Conservation (phyloP, 2,329 filamentous ascomycete genomes). For the Colletotrichum endophyticum region DNA sequence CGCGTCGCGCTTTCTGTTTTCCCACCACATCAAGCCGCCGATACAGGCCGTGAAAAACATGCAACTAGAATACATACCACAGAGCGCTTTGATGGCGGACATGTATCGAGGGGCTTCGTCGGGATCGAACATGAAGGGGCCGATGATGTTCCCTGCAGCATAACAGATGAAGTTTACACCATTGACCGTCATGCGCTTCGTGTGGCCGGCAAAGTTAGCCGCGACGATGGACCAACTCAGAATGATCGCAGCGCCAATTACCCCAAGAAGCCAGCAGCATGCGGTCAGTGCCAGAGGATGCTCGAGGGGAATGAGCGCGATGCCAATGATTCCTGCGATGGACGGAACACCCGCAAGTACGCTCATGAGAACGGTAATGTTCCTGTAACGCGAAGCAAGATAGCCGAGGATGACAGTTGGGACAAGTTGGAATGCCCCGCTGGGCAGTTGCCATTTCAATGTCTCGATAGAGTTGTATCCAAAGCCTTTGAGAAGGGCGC, state of each 20-base stretch:
- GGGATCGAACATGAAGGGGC: conserved; percentile 31
- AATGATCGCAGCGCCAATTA: conserved; percentile 54
- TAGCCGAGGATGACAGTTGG: neutral
- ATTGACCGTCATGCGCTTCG: conserved; percentile 53
- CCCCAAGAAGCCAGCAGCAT: conserved; percentile 58
- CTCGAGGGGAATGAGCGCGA: conserved; percentile 48
- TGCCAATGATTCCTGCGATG: conserved; percentile 53
- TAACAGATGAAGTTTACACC: conserved; percentile 55
- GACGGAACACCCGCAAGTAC: conserved; percentile 20
- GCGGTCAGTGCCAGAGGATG: conserved; percentile 53
- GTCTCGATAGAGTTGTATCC: neutral
- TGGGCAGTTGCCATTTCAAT: neutral
- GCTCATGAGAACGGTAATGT: neutral
- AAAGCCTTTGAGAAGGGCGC: neutral
- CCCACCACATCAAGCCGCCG: neutral
- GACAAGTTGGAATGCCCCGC: neutral
- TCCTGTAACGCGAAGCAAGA: neutral
- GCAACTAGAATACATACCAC: neutral
- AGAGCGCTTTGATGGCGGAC: neutral
- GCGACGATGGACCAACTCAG: conserved; percentile 56
- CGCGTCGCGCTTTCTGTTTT: neutral
- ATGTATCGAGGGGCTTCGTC: neutral
- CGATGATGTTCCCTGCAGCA: conserved; percentile 52
- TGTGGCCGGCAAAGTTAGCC: conserved; percentile 53
- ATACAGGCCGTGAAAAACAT: neutral